These are phyloP conservation scores for Geotrichum macrosporum DNA, from an alignment of 1,139 yeast genomes.

Conservation along the genomic window DNA sequence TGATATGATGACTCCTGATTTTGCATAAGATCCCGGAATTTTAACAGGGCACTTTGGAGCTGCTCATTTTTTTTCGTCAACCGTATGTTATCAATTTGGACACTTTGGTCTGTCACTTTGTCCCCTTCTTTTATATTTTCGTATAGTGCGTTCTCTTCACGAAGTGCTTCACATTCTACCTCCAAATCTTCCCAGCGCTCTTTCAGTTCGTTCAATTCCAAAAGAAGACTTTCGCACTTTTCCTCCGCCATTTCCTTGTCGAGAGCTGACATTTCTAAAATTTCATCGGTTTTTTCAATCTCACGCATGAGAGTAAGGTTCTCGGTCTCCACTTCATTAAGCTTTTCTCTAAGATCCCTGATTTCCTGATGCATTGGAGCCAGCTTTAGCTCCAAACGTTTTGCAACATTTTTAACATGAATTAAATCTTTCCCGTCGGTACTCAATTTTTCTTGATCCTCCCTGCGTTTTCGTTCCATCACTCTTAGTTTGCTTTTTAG, in stretches of 20 bases:
- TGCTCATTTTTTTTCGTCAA: constrained; percentile 42
- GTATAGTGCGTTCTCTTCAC: constrained; percentile 48
- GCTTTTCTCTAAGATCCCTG: constrained; percentile 29
- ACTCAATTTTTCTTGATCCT: constrained; percentile 32
- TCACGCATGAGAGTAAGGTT: constrained; percentile 39
- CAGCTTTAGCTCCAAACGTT: constrained; percentile 35
- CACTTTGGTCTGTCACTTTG: constrained; percentile 12
- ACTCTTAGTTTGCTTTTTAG: constrained; percentile 33
- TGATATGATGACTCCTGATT: constrained; percentile 42
- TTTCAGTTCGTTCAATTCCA: constrained; percentile 36
- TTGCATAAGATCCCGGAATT: constrained; percentile 40
- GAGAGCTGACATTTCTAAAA: constrained; percentile 49
- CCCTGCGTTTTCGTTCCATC: constrained; percentile 35
- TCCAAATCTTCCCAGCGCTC: constrained; percentile 41
- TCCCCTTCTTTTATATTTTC: constrained; percentile 31
- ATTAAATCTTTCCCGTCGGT: constrained; percentile 32
- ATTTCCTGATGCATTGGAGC: constrained; percentile 39
- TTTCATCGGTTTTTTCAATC: constrained; percentile 41
- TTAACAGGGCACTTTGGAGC: constrained; percentile 40
- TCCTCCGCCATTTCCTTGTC: constrained; percentile 53
- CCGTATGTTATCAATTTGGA: constrained; percentile 35
- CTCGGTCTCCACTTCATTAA: constrained; percentile 30
- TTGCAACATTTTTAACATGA: constrained; percentile 43
- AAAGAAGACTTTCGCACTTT: constrained; percentile 40
- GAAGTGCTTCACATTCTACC: constrained; percentile 43